A percentile compares a stretch with the other conserved stretches of the same genome.
Evolutionary conservation across 83 land plant species (phyloP).

Genomic region (Diphasiastrum complanatum): DNA sequence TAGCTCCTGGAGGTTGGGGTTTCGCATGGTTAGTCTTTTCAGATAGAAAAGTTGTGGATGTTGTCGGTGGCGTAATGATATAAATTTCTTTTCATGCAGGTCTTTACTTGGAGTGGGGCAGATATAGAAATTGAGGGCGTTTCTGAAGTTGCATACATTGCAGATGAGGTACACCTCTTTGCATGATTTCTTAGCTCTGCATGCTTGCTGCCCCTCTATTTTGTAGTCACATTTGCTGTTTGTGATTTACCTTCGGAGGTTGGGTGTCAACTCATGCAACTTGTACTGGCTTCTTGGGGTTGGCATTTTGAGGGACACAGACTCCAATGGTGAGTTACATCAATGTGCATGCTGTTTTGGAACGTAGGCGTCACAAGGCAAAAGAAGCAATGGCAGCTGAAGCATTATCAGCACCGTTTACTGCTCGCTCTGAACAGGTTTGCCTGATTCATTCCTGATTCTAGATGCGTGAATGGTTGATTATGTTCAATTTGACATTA

Average conservation of each 20-base stretch:
- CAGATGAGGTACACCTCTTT: conserved; percentile 67
- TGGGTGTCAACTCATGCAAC: conserved; percentile 11
- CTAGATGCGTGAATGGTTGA: too few species aligned
- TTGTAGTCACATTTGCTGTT: not conserved
- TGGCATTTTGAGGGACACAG: conserved; percentile 24
- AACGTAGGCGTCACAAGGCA: conserved; percentile 24
- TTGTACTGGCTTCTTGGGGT: conserved; percentile 21
- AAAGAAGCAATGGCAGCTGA: conserved; percentile 14
- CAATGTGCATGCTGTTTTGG: conserved; percentile 38
- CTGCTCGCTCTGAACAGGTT: conserved; percentile 3
- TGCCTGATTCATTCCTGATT: too few species aligned
- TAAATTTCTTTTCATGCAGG: conserved; percentile 34
- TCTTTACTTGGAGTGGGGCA: conserved; percentile 93
- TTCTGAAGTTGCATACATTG: conserved; percentile 79
- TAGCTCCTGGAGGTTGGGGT: too few species aligned
- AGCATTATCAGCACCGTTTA: conserved; percentile 2
- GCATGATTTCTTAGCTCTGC: not conserved
- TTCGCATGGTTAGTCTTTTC: too few species aligned
- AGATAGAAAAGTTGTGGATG: too few species aligned
- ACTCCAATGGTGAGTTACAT: conserved; percentile 42
- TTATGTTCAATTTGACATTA: too few species aligned
- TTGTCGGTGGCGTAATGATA: too few species aligned
- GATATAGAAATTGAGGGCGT: conserved; percentile 81
- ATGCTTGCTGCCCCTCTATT: not conserved
- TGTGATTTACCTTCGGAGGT: too few species aligned